Conservation (phyloP, 768 basidiomycete genomes). For the Termitomyces sp. region DNA sequence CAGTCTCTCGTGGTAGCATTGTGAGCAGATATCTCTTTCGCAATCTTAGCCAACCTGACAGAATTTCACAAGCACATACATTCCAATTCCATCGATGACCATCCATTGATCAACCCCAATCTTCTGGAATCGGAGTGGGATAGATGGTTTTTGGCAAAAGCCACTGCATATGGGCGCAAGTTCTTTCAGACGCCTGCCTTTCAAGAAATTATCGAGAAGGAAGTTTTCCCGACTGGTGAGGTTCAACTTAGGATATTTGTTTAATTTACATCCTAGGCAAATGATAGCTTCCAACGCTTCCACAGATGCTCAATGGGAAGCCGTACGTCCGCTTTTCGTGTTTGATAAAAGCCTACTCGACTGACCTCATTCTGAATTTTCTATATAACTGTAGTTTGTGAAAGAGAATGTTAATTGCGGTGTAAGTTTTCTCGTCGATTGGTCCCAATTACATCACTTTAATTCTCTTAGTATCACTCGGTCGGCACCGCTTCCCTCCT, state of each 20-base stretch:
- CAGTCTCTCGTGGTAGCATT: slow-evolving; percentile 41
- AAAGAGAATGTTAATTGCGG: slow-evolving; percentile 20
- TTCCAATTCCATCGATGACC: slow-evolving; percentile 21
- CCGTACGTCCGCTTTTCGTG: slow-evolving; percentile 9
- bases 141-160: slow-evolving; percentile 27
- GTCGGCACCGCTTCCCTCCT: slow-evolving; percentile 37
- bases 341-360: neutral
- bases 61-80: slow-evolving; percentile 17
- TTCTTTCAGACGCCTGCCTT: slow-evolving; percentile 26
- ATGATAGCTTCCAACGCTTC: slow-evolving; percentile 10
- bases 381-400: slow-evolving; percentile 17
- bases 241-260: neutral
- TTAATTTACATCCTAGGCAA: neutral
- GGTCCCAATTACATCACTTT: neutral
- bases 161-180: slow-evolving; percentile 26
- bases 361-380: neutral
- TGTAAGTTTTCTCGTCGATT: slow-evolving; percentile 12
- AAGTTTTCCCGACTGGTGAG: slow-evolving; percentile 26
- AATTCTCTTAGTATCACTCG: slow-evolving; percentile 23
- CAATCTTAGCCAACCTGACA: neutral
- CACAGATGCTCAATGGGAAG: slow-evolving; percentile 21
- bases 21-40: slow-evolving; percentile 12
- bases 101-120: slow-evolving; percentile 24
- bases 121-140: slow-evolving; percentile 29
- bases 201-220: slow-evolving; percentile 24